phyloP scores from a whole-genome alignment of 495 filamentous ascomycete genomes.

The Hypoxylon lenormandii region DNA sequence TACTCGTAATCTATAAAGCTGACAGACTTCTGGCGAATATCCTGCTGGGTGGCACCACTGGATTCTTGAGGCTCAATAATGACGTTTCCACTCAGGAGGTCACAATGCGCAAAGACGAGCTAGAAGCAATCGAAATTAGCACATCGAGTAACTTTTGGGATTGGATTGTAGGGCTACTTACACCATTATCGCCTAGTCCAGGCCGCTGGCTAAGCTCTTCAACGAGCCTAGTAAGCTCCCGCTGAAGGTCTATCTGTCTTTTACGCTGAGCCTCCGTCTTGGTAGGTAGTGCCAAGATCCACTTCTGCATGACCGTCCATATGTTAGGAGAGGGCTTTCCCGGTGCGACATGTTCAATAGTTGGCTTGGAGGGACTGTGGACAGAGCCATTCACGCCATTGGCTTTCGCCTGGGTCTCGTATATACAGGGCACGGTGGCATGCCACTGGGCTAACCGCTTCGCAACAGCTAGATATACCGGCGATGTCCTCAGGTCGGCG shows the following conservation, averaged over 20 bases:
- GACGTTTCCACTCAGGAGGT: constrained; percentile 93
- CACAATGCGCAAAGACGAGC: constrained; percentile 94
- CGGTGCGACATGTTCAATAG: constrained; percentile 68
- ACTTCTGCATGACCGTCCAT: constrained; percentile 95
- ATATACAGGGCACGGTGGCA: constrained; percentile 75
- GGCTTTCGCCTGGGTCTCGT: constrained; percentile 51
- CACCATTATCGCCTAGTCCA: constrained; percentile 77
- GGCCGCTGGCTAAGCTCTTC: constrained; percentile 76
- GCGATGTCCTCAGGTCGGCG: constrained; percentile 75
- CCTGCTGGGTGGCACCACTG: constrained; percentile 43
- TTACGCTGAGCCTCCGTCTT: constrained; percentile 72
- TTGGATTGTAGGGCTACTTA: constrained; percentile 58
- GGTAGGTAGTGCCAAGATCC: constrained; percentile 86
- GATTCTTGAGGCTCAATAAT: constrained; percentile 68
- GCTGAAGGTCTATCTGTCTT: constrained; percentile 75
- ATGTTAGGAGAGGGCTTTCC: constrained; percentile 78
- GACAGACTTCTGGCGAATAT: constrained; percentile 61
- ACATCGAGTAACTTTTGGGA: neutral
- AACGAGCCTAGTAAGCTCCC: constrained; percentile 77
- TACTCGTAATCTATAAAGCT: constrained; percentile 99
- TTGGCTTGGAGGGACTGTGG: constrained; percentile 52
- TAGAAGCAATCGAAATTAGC: constrained; percentile 54
- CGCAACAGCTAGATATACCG: constrained; percentile 85
- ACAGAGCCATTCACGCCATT: constrained; percentile 24
- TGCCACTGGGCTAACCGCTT: constrained; percentile 91